Conservation (phyloP, 495 filamentous ascomycete genomes). For the Neurospora sublineolata region DNA sequence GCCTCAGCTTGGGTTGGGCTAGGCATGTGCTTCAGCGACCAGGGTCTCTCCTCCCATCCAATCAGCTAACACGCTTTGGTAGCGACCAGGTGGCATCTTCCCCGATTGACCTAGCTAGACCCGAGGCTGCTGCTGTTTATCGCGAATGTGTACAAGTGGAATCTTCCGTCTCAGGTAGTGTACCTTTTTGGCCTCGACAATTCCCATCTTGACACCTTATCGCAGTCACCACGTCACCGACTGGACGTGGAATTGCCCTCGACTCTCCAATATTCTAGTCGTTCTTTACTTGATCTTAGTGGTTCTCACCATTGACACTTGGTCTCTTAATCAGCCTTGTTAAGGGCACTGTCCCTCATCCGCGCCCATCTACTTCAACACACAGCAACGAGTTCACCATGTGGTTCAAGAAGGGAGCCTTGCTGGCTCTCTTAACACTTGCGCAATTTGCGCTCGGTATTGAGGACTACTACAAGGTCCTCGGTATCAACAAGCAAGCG, state of each 20-base stretch:
- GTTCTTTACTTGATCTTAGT: not conserved
- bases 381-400: slow-evolving; percentile 14
- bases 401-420: slow-evolving; percentile 28
- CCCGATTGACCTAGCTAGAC: not conserved
- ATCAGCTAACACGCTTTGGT: not conserved
- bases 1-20: not conserved
- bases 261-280: not conserved
- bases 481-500: slow-evolving; percentile 71
- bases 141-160: slow-evolving; percentile 10
- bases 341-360: not conserved
- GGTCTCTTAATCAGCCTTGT: not conserved
- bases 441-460: slow-evolving; percentile 34
- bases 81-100: slow-evolving; percentile 1
- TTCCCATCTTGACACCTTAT: not conserved
- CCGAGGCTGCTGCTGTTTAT: slow-evolving; percentile 9
- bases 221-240: not conserved
- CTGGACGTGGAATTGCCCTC: not conserved
- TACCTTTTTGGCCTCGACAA: not conserved
- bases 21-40: not conserved
- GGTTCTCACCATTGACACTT: not conserved
- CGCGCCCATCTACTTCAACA: not conserved
- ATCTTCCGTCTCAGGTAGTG: not conserved
- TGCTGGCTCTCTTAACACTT: slow-evolving; percentile 34
- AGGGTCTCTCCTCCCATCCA: not conserved
- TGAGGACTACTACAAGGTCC: slow-evolving; percentile 87